Base-by-base conservation (phyloP, 495 filamentous ascomycete species). In the Xylaria longipes region DNA sequence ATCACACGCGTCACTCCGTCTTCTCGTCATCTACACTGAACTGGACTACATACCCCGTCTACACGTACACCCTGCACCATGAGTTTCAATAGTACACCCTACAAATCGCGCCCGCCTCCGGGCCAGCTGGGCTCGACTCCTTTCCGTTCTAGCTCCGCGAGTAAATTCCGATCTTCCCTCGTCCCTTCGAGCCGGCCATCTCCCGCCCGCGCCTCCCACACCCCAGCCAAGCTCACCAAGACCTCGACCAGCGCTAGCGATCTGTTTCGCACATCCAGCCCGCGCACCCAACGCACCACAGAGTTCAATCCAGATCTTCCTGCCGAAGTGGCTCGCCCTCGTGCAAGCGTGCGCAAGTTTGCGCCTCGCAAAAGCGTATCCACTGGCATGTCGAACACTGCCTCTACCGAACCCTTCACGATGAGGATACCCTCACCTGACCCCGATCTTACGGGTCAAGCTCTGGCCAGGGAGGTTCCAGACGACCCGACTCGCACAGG, bases 391-490 rank as follows among this genome's bases (percentile, higher is more conserved):
- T 74, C 78, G 48, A 76, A 81, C 48, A 78, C 77, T 22, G 31
- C 76, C 4, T 79, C 83, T 6, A 75, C 75, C 15, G 82, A 86
- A 67, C 80, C 81, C 22, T 87, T 87, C 73, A 77, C 79, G 72
- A 82, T 86, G 83, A 80, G 79, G 52, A 87, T 87, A 35, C 79
- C 82, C 15, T 80, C 79, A 20, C 84, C 84, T 0, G 82, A 83
- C 35, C 78, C 80, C 43, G 79, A 83, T 57, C 73, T 87, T 39
- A 84, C 82, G 3, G 84, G 84, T 65, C 83, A 85, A 76, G 81
- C 76, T 61, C 31, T 87, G 63, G 76, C 81, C 17, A 84, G 80
- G 67, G 76, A 84, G 72, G 77, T 87, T 8, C 82, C 83, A 22
- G 76, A 83, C n/a, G 81, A 82, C 72, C 75, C 78, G 22, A 78